Conservation (phyloP, 192 early-diverging fungal species). For the Rhizophagus clarus region DNA sequence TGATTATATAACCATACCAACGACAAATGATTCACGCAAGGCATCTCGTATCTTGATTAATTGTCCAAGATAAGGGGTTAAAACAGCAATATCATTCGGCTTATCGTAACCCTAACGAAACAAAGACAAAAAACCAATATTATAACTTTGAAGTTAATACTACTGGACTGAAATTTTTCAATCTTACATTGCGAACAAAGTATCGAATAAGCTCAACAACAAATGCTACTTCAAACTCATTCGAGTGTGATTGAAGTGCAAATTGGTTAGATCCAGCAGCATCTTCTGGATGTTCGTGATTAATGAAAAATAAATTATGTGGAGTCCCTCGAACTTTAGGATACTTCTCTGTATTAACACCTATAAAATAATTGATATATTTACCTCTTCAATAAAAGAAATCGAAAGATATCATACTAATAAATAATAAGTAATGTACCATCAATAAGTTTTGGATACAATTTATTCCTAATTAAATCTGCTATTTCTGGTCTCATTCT, state of each 20-base stretch:
- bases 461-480: constrained; percentile 46
- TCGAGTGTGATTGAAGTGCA: constrained; percentile 52
- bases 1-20: constrained; percentile 29
- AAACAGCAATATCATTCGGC: constrained; percentile 51
- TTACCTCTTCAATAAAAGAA: not conserved
- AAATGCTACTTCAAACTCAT: constrained; percentile 54
- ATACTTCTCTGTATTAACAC: constrained; percentile 26
- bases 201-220: constrained; percentile 42
- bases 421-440: not conserved
- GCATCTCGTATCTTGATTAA: constrained; percentile 44
- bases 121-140: not conserved
- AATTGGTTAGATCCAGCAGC: constrained; percentile 29
- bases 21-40: constrained; percentile 32
- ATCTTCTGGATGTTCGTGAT: constrained; percentile 51
- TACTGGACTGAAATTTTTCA: not conserved
- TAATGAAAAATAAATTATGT: constrained; percentile 50
- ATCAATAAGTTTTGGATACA: constrained; percentile 51
- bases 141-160: not conserved
- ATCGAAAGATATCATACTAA: not conserved
- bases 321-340: constrained; percentile 48
- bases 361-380: not conserved
- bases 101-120: constrained; percentile 42
- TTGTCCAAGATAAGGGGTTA: constrained; percentile 59
- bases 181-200: constrained; percentile 42
- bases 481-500: constrained; percentile 56